Conservation (phyloP, 2,329 filamentous ascomycete species). For the Aaosphaeria pasadenensis region DNA sequence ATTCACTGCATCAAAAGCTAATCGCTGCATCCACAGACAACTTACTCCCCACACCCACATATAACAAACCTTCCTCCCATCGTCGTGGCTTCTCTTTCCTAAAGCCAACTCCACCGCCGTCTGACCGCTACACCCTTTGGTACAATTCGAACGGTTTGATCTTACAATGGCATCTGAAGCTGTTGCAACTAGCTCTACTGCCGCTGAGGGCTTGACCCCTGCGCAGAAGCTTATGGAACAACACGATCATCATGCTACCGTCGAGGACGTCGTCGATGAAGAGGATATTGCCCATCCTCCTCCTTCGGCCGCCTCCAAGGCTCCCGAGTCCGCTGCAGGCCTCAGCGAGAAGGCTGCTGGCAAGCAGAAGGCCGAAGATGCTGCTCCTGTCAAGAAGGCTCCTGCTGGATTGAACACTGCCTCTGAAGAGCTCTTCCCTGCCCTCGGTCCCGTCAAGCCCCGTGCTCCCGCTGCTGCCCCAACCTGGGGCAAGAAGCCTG, state of each 20-base stretch:
- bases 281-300: conserved; percentile 63
- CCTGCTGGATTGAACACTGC: conserved; percentile 65
- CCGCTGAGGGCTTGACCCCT: conserved; percentile 35
- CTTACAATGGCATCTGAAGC: conserved; percentile 39
- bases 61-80: not conserved
- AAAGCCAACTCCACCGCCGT: conserved; percentile 24
- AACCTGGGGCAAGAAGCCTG: conserved; percentile 73
- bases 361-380: conserved; percentile 63
- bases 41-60: too few species aligned
- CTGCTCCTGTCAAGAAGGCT: conserved; percentile 31
- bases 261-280: conserved; percentile 81
- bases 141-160: conserved; percentile 35
- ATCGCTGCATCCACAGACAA: too few species aligned
- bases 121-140: conserved; percentile 35
- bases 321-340: conserved; percentile 12
- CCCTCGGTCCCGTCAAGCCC: conserved; percentile 73
- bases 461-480: conserved; percentile 58
- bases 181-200: conserved; percentile 26
- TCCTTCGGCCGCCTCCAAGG: conserved; percentile 43
- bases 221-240: conserved; percentile 63
- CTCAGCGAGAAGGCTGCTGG: conserved; percentile 63
- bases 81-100: conserved; percentile 28
- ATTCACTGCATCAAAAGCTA: too few species aligned
- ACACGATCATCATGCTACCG: conserved; percentile 64
- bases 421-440: conserved; percentile 91